Evolutionary conservation across 2,329 filamentous ascomycete species (phyloP).

Genomic region (Aspergillus versicolor): DNA sequence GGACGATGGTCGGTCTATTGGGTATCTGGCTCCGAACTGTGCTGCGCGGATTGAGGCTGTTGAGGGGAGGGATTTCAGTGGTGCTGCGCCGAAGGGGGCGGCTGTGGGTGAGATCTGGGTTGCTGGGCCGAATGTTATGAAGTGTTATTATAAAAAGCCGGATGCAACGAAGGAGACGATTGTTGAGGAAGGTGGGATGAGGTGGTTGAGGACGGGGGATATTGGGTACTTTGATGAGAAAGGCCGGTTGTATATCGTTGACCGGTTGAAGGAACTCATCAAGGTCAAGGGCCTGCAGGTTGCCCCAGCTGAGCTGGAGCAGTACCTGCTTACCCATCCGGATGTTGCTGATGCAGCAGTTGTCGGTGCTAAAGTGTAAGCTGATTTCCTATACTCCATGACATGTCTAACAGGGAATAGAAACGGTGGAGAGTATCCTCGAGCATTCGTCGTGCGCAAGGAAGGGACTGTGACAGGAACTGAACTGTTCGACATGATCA

Average conservation of each 20-base stretch:
- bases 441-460: conserved; percentile 12
- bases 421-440: conserved; percentile 8
- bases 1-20: conserved; percentile 7
- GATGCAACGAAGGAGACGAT: conserved; percentile 4
- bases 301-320: conserved; percentile 8
- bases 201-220: conserved; percentile 11
- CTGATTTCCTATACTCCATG: too few species aligned
- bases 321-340: conserved; percentile 7
- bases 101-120: conserved; percentile 9
- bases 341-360: conserved; percentile 8
- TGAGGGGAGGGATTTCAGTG: conserved; percentile 1
- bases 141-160: conserved; percentile 3
- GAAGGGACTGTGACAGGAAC: neutral
- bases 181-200: neutral
- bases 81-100: neutral
- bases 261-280: conserved; percentile 13
- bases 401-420: neutral
- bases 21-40: conserved; percentile 10
- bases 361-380: conserved; percentile 1
- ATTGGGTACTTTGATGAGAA: conserved; percentile 10
- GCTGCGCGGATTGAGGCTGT: neutral
- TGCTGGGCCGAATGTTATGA: conserved; percentile 12
- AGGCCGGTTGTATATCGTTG: conserved; percentile 9
- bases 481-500: conserved; percentile 6
- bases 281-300: conserved; percentile 14